Base-by-base conservation (phyloP, 768 basidiomycete genomes). In the Tulasnella sp. region DNA sequence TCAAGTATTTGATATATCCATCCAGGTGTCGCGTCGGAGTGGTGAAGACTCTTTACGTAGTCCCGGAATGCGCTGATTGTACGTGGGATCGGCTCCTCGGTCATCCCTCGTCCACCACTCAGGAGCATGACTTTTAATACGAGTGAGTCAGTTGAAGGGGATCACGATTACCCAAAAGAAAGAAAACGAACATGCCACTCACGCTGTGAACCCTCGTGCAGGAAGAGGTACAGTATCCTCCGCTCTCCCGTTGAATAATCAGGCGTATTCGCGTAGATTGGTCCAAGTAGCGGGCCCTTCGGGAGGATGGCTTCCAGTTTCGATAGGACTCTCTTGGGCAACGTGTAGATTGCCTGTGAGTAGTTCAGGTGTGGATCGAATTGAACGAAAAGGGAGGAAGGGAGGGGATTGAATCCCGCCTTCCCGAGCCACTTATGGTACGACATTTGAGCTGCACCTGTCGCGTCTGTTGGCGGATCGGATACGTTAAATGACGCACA, bases 1-100 rank as follows among this genome's bases (percentile, higher is more conserved):
- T 59, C 57, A 27, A 59, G 30, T 21, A 59, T 19, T 12, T n/a
- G n/a, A 24, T 25, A 59, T 0, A 31, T 19, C 57, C 57, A 59
- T 22, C 38, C 30, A 5, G 57, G 57, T 2, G 42, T 19, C n/a
- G 29, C 21, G 15, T 59, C 46, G 12, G 24, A 25, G 1, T 31
- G 21, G 21, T 59, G 7, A 3, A 59, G 21, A 25, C 27, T 24
- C 10, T 51, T 17, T 2, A 59, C 57, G 31, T 49, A 59, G 15
- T 25, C 2, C 2, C 57, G 45, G 25, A 49, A 15, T 29, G 49
- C 57, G 48, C 30, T 46, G 12, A 59, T 38, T 22, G 57, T 49
- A 45, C 49, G 57, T 11, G 48, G 27, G 7, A n/a, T 10, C 21
- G 15, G 8, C 34, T 38, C 34, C 5, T 5, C 15, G 15, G 45